These are phyloP conservation scores for Amphichorda felina DNA, from an alignment of 2,329 filamentous ascomycete genomes.

Conservation along the genomic window DNA sequence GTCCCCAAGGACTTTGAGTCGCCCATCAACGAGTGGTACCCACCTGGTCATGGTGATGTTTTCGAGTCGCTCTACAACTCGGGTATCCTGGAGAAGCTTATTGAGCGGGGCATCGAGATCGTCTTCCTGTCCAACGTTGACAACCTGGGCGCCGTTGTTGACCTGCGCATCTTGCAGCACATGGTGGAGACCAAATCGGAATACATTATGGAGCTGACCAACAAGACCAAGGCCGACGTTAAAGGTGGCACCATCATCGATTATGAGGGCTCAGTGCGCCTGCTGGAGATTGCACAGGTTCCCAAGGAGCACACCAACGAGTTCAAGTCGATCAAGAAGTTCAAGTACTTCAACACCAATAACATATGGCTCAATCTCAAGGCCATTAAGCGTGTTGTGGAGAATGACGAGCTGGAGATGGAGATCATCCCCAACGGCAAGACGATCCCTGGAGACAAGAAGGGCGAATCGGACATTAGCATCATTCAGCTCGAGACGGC, in stretches of 20 bases:
- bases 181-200: slow-evolving; percentile 96
- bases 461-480: slow-evolving; percentile 95
- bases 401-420: slow-evolving; percentile 97
- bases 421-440: slow-evolving; percentile 99
- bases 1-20: slow-evolving; percentile 85
- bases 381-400: slow-evolving; percentile 96
- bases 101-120: slow-evolving; percentile 91
- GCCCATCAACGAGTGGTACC: slow-evolving; percentile 93
- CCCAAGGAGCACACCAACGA: slow-evolving; percentile 99
- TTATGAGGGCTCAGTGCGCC: slow-evolving; percentile 91
- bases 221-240: slow-evolving; percentile 99
- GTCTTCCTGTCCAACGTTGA: slow-evolving; percentile 99
- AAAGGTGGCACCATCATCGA: slow-evolving; percentile 99
- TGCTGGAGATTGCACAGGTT: slow-evolving; percentile 97
- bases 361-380: slow-evolving; percentile 99
- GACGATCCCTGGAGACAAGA: slow-evolving; percentile 97
- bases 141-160: slow-evolving; percentile 95
- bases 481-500: slow-evolving; percentile 98
- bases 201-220: slow-evolving; percentile 99
- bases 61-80: slow-evolving; percentile 99
- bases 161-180: slow-evolving; percentile 96
- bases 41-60: slow-evolving; percentile 96
- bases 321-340: slow-evolving; percentile 99
- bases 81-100: slow-evolving; percentile 90
- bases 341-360: slow-evolving; percentile 99